Evolutionary conservation across 345 rosid genomes (phyloP), one percentile per base, ranked within the genome.

Genomic region (Rhizophora mangle): DNA sequence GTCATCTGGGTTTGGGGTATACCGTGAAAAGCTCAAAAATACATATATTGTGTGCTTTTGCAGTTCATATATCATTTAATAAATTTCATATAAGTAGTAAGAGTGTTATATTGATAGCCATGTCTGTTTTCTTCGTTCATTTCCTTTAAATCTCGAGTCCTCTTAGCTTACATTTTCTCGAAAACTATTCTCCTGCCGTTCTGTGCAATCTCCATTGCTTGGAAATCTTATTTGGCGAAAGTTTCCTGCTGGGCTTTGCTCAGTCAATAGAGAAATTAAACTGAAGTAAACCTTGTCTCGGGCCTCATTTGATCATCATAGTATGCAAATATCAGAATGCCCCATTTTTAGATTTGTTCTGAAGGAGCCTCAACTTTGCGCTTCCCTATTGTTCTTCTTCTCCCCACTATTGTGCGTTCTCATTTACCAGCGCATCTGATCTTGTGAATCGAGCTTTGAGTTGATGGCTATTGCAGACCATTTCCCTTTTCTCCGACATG

Each of bases 21-120:
- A 86, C 84, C 81, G 85, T 84, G 84, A 81, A 82, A 81, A 77
- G 69, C 76, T 56, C 9, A 54, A 65, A 72, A 75, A 79, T 71
- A 53, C 64, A 61, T 43, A 63, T 62, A 68, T 75, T 60, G 72
- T 72, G 80, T 69, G 68, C 67, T 68, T 76, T 75, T 81, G 81
- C 73, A 72, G 79, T 73, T 72, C 71, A 72, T 69, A 75, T 75
- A 49, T 74, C 71, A 75, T 70, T 75, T 75, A 68, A 64, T 71
- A 68, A 73, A 66, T 74, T 67, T 54, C 60, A 60, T 65, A 70
- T 58, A 11, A 56, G 51, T 52, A 26, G 68, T 20, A 6, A 51
- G 70, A 69, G 67, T 36, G 57, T 72, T 56, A 8, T 27, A 61
- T 51, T 37, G 49, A 54, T 43, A 13, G 16, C 26, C 26, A 0